Conservation (phyloP, 805 yeast species). For the Candida caryicola region DNA sequence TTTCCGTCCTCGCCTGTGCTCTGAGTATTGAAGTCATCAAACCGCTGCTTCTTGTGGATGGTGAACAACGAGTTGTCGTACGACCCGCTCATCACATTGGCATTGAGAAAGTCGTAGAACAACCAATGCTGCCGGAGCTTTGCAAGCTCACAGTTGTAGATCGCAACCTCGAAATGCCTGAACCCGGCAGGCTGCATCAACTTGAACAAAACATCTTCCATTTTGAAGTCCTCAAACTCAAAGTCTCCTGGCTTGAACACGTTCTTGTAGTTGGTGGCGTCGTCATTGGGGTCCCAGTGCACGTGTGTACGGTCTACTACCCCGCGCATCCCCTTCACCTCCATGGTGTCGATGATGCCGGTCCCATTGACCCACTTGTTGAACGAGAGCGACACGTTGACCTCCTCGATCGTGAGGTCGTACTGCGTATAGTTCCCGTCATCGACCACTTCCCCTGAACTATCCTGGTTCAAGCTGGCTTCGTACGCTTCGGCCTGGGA, state of each 20-base stretch:
- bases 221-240: slow-evolving; percentile 76
- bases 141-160: slow-evolving; percentile 82
- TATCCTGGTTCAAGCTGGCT: slow-evolving; percentile 33
- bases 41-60: slow-evolving; percentile 71
- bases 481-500: slow-evolving; percentile 71
- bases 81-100: slow-evolving; percentile 82
- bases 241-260: slow-evolving; percentile 83
- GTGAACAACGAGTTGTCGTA: slow-evolving; percentile 93
- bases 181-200: slow-evolving; percentile 77
- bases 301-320: slow-evolving; percentile 90
- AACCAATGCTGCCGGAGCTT: slow-evolving; percentile 89
- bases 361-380: slow-evolving; percentile 85
- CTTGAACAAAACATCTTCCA: slow-evolving; percentile 84
- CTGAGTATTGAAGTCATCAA: slow-evolving; percentile 42
- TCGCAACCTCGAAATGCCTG: slow-evolving; percentile 80
- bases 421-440: slow-evolving; percentile 97
- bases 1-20: slow-evolving; percentile 5
- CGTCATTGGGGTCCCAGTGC: slow-evolving; percentile 75
- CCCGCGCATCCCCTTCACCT: slow-evolving; percentile 84
- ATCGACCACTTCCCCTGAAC: slow-evolving; percentile 35
- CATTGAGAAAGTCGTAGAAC: slow-evolving; percentile 80
- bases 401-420: slow-evolving; percentile 84
- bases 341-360: slow-evolving; percentile 77
- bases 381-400: slow-evolving; percentile 75
- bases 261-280: slow-evolving; percentile 77